phyloP scores from a whole-genome alignment of 2,329 filamentous ascomycete species.

The Hymenoscyphus repandus region DNA sequence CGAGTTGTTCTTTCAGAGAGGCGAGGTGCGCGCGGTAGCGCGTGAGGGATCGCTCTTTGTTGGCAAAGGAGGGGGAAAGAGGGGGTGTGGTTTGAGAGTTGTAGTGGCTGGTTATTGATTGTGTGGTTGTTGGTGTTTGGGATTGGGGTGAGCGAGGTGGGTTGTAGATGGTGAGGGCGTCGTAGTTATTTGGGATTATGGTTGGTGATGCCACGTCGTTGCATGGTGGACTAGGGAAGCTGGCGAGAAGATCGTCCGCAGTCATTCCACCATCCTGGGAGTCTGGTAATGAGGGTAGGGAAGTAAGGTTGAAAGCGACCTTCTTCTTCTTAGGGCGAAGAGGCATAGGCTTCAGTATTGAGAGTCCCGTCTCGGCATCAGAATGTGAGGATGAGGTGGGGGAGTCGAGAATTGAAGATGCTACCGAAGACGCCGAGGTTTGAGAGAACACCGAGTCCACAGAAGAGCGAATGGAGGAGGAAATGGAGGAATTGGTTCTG shows the following conservation, averaged over 20 bases:
- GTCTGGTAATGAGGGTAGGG: constrained; percentile 3
- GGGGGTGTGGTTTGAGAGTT: not conserved
- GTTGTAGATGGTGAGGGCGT: not conserved
- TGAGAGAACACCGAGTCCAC: constrained; percentile 27
- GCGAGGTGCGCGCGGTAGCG: constrained; percentile 20
- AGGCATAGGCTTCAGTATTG: constrained; percentile 7
- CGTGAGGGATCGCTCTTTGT: constrained; percentile 1
- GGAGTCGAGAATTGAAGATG: constrained; percentile 15
- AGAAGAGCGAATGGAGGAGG: constrained; percentile 25
- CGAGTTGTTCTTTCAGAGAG: constrained; percentile 16
- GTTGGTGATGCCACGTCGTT: not conserved
- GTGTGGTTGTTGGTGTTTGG: not conserved
- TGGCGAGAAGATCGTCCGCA: constrained; percentile 8
- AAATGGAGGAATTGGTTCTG: constrained; percentile 13
- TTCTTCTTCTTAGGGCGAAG: constrained; percentile 26
- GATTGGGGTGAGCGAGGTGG: constrained; percentile 7
- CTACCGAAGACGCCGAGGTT: constrained; percentile 15
- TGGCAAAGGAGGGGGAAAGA: too few species aligned
- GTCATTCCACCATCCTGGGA: not conserved
- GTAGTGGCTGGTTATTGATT: not conserved
- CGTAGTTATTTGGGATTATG: constrained; percentile 4
- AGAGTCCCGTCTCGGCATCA: not conserved
- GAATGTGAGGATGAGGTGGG: constrained; percentile 10
- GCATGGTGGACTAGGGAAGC: constrained; percentile 15
- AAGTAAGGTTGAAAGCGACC: constrained; percentile 24